These are phyloP conservation scores for Juglanconis oblonga DNA, from an alignment of 2,329 filamentous ascomycete species.

Conservation along the genomic window DNA sequence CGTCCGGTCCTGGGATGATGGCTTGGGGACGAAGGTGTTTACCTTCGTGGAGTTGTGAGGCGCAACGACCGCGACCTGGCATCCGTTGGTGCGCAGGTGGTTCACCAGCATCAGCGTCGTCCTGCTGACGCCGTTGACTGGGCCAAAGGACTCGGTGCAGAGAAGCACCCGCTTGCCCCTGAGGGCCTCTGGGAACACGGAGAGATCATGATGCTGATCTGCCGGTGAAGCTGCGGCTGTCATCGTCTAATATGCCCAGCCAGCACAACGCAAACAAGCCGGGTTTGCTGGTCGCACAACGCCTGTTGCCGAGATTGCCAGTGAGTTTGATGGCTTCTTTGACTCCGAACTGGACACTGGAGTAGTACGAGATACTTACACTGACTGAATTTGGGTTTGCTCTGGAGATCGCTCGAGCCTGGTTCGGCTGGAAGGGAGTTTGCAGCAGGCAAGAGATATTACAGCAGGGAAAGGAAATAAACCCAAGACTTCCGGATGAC, in stretches of 20 bases:
- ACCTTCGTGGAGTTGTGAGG: conserved; percentile 54
- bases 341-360: no score
- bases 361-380: no score
- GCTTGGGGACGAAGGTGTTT: conserved; percentile 47
- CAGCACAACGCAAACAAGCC: not conserved
- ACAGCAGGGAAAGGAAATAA: no score
- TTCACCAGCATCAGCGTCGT: conserved; percentile 68
- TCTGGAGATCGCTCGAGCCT: no score
- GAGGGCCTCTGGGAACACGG: conserved; percentile 47
- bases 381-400: no score
- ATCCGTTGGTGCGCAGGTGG: conserved; percentile 62
- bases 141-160: conserved; percentile 69
- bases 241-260: not conserved
- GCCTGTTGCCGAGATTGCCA: no score
- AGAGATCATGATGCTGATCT: conserved; percentile 34
- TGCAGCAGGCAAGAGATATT: no score
- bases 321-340: no score
- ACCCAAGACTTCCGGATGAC: no score
- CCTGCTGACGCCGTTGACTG: conserved; percentile 70
- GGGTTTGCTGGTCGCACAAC: no score
- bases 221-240: not conserved
- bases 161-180: conserved; percentile 61
- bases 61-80: conserved; percentile 64
- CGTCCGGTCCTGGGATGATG: not conserved
- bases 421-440: no score